Evolutionary conservation across 345 rosid genomes (phyloP).

Genomic region (Reutealis trisperma): DNA sequence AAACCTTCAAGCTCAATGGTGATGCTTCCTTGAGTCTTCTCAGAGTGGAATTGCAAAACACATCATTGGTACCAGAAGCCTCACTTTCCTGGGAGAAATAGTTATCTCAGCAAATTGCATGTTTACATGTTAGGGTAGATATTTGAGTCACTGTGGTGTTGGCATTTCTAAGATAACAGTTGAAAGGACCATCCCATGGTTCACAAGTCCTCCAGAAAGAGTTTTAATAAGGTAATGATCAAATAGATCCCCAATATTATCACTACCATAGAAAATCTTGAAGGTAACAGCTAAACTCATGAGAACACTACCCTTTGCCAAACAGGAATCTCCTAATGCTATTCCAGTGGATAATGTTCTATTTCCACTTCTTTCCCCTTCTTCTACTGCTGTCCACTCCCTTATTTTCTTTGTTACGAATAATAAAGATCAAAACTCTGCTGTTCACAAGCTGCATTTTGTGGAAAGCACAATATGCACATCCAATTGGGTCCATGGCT

Average conservation of each 20-base stretch:
- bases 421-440: neutral
- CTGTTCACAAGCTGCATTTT: neutral
- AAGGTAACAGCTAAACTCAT: neutral
- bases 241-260: no score
- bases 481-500: neutral
- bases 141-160: neutral
- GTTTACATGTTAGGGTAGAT: conserved; percentile 8
- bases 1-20: conserved; percentile 87
- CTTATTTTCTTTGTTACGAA: neutral
- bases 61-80: conserved; percentile 55
- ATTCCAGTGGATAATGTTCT: neutral
- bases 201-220: neutral
- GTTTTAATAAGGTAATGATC: neutral
- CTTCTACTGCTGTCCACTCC: neutral
- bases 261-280: neutral
- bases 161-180: neutral
- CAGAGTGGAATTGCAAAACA: conserved; percentile 66
- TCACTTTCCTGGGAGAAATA: conserved; percentile 53
- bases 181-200: conserved; percentile 3
- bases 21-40: conserved; percentile 73
- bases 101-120: neutral
- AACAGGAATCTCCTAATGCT: conserved; percentile 1
- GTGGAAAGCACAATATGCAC: neutral
- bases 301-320: neutral
- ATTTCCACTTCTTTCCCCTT: neutral